Conservation (phyloP, 164 flowering plant genomes). For the Piper betle region DNA sequence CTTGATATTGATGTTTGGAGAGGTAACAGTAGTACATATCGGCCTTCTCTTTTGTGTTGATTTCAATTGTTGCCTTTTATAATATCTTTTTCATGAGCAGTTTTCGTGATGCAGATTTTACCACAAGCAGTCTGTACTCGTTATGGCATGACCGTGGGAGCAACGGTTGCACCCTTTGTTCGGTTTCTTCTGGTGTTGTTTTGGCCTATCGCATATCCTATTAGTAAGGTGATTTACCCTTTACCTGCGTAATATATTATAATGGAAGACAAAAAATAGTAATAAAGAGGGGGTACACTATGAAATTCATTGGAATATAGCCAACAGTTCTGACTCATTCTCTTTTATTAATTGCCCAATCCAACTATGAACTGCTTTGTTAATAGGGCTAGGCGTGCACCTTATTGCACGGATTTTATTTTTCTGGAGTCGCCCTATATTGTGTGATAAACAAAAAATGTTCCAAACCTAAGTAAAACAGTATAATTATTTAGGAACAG, state of each 20-base stretch:
- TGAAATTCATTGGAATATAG: no score
- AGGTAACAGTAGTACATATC: conserved; percentile 27
- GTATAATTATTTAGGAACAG: no score
- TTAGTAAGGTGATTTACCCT: conserved; percentile 42
- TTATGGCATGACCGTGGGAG: conserved; percentile 56
- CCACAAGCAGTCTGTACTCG: conserved; percentile 66
- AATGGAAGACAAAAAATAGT: no score
- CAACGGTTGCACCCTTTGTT: conserved; percentile 37
- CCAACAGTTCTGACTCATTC: no score
- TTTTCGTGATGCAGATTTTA: conserved; percentile 25
- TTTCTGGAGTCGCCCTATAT: no score
- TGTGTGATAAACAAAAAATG: no score
- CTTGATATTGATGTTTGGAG: conserved; percentile 55
- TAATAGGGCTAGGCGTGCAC: no score
- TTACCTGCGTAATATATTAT: background rate
- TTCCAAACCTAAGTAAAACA: no score
- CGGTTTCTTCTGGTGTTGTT: conserved; percentile 34
- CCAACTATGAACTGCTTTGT: no score
- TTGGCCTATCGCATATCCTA: conserved; percentile 55
- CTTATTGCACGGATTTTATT: no score
- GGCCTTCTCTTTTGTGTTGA: background rate
- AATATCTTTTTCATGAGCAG: background rate
- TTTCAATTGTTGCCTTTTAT: background rate
- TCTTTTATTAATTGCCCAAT: no score
- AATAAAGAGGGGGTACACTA: no score